These are phyloP conservation scores for Lipomyces spencermartinsiae DNA, from an alignment of 805 yeast species.

Conservation along the genomic window DNA sequence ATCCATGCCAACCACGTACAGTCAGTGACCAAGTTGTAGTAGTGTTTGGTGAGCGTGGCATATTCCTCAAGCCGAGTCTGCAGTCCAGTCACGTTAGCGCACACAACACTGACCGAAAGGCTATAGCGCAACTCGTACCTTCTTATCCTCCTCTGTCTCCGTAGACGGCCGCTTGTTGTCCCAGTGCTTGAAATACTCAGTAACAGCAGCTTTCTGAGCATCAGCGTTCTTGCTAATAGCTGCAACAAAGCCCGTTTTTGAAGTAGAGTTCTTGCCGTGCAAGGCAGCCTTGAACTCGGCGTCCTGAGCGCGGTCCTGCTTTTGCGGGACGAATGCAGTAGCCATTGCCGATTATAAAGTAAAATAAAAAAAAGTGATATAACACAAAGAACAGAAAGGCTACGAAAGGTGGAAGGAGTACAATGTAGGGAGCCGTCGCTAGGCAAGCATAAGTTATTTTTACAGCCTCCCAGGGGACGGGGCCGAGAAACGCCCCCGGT, in stretches of 20 bases:
- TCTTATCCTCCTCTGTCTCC: slow-evolving; percentile 63
- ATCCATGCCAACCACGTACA: slow-evolving; percentile 45
- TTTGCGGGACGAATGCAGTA: slow-evolving; percentile 26
- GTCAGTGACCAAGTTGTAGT: slow-evolving; percentile 96
- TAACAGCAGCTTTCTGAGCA: slow-evolving; percentile 82
- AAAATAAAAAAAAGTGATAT: background rate
- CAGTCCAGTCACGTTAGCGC: background rate
- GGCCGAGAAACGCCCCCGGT: too few relatives aligned
- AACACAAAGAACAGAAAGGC: background rate
- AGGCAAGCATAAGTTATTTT: too few relatives aligned
- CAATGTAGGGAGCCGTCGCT: too few relatives aligned
- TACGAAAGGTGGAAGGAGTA: too few relatives aligned
- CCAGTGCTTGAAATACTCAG: slow-evolving; percentile 96
- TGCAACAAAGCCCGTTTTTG: slow-evolving; percentile 76
- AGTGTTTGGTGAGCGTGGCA: slow-evolving; percentile 89
- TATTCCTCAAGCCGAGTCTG: slow-evolving; percentile 76
- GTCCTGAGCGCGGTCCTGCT: slow-evolving; percentile 50
- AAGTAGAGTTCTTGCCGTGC: slow-evolving; percentile 76
- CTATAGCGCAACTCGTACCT: slow-evolving; percentile 28
- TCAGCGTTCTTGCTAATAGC: slow-evolving; percentile 75
- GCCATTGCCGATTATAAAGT: slow-evolving; percentile 16
- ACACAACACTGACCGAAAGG: background rate
- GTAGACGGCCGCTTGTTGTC: slow-evolving; percentile 80
- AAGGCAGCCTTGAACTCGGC: slow-evolving; percentile 79
- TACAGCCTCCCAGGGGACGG: too few relatives aligned